Conservation (phyloP, 345 rosid genomes). For the Luvunga scandens region DNA sequence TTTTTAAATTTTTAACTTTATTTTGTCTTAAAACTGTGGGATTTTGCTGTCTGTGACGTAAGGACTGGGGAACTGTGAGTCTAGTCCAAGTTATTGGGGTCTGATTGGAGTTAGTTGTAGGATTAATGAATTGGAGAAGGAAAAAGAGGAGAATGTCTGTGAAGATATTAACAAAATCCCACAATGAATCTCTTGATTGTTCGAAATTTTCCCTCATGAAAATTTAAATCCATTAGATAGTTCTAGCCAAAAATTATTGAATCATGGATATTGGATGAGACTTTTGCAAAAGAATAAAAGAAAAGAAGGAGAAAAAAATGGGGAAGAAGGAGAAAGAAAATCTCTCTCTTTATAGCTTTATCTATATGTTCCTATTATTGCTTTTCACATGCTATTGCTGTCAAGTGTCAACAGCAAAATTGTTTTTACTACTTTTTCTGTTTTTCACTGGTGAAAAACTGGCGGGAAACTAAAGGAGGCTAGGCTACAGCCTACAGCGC, state of each 20-base stretch:
- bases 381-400: neutral
- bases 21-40: neutral
- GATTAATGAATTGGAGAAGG: neutral
- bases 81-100: neutral
- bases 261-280: too few species aligned
- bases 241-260: neutral
- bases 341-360: too few species aligned
- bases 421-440: neutral
- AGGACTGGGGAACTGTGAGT: neutral
- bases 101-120: neutral
- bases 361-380: neutral
- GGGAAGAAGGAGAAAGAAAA: too few species aligned
- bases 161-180: neutral
- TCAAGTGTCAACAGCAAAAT: neutral
- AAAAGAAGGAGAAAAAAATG: too few species aligned
- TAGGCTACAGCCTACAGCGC: neutral
- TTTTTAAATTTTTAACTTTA: neutral
- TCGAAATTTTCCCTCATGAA: neutral
- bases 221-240: neutral
- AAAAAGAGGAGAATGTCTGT: neutral
- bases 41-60: neutral
- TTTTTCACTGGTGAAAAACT: neutral
- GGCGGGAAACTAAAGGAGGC: neutral
- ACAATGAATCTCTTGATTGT: neutral
- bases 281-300: too few species aligned